Evolutionary conservation across 352 stramenopile genomes (phyloP).

Genomic region (Phytophthora cactorum): DNA sequence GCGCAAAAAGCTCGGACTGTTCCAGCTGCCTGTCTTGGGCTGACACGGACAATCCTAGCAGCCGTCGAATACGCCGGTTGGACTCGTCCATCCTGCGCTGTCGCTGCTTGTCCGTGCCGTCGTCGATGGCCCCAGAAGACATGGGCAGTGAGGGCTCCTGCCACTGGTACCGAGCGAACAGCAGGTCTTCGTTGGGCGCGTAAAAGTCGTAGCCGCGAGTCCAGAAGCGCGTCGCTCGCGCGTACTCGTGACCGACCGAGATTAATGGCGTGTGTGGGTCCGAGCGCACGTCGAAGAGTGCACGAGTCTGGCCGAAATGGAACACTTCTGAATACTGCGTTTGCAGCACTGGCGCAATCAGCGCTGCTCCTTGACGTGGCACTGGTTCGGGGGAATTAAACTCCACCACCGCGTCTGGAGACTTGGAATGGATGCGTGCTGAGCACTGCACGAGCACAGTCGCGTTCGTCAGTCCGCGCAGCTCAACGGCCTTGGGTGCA

Average conservation of each 20-base stretch:
- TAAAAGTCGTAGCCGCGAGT: conserved; percentile 90
- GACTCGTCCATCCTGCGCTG: conserved; percentile 36
- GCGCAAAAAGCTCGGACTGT: conserved; percentile 48
- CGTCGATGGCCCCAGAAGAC: conserved; percentile 15
- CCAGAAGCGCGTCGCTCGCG: conserved; percentile 84
- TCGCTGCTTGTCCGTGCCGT: conserved; percentile 24
- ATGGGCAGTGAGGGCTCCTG: conserved; percentile 39
- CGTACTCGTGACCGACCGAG: conserved; percentile 74
- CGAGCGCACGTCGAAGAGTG: conserved; percentile 72
- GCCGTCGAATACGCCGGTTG: conserved; percentile 68
- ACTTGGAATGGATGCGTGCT: conserved; percentile 79
- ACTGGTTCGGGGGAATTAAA: conserved; percentile 80
- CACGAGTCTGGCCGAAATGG: conserved; percentile 70
- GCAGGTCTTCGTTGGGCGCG: conserved; percentile 61
- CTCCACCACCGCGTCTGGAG: conserved; percentile 62
- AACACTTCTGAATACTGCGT: conserved; percentile 86
- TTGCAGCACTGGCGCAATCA: conserved; percentile 65
- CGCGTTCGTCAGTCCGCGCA: conserved; percentile 40
- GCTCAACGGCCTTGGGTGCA: conserved; percentile 60
- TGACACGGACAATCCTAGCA: conserved; percentile 63
- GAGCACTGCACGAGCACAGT: conserved; percentile 78
- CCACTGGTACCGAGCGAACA: conserved; percentile 71
- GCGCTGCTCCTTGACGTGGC: conserved; percentile 35
- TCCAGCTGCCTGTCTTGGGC: conserved; percentile 37
- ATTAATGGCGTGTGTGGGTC: conserved; percentile 74